These are phyloP conservation scores for Dictyophora rubrovolvata DNA, from an alignment of 768 basidiomycete genomes.

Conservation along the genomic window DNA sequence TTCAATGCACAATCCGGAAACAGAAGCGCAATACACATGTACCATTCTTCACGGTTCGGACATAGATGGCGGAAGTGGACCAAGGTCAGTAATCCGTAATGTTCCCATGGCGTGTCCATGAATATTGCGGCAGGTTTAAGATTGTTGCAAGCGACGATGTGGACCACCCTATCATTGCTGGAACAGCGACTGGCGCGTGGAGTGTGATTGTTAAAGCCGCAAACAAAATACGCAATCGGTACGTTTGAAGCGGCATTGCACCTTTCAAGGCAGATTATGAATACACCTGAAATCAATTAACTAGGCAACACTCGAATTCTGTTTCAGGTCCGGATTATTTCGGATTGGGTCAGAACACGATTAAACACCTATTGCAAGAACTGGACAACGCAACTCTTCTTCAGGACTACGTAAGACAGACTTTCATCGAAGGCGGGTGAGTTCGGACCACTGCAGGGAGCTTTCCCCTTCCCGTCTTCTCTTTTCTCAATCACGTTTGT, in stretches of 20 bases:
- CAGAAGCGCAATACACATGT: slow-evolving; percentile 69
- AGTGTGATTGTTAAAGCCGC: slow-evolving; percentile 74
- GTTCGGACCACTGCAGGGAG: slow-evolving; percentile 20
- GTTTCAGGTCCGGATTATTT: slow-evolving; percentile 87
- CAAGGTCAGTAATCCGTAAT: slow-evolving; percentile 17
- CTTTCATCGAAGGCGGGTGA: slow-evolving; percentile 78
- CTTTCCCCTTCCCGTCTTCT: not conserved
- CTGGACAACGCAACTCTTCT: slow-evolving; percentile 61
- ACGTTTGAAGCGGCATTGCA: not conserved
- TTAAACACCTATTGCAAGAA: slow-evolving; percentile 86
- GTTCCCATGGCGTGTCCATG: not conserved
- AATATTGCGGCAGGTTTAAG: slow-evolving; percentile 47
- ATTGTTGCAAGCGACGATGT: slow-evolving; percentile 66
- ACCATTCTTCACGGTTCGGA: slow-evolving; percentile 79
- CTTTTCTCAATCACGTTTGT: slow-evolving; percentile 1
- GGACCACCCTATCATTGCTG: slow-evolving; percentile 65
- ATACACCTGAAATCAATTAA: too few species aligned
- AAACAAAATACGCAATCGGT: slow-evolving; percentile 64
- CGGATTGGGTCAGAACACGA: slow-evolving; percentile 77
- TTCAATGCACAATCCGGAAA: slow-evolving; percentile 58
- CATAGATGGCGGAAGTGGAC: slow-evolving; percentile 29
- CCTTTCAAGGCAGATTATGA: too few species aligned
- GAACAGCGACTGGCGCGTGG: slow-evolving; percentile 87
- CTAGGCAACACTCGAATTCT: slow-evolving; percentile 64
- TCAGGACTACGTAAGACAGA: slow-evolving; percentile 79